Conservation (phyloP, 345 rosid genomes). For the Mercurialis annua region DNA sequence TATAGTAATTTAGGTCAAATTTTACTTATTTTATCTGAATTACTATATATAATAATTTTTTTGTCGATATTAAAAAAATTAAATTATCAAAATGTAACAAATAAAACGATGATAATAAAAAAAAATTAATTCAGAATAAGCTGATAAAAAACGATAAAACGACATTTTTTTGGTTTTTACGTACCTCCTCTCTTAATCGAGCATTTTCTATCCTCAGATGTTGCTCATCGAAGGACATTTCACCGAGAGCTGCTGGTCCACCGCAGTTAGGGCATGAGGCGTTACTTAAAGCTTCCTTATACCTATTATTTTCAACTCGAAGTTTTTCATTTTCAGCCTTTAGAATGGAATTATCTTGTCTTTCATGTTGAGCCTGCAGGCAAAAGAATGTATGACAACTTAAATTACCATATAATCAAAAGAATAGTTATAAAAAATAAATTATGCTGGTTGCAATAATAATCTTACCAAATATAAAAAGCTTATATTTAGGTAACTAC, state of each 20-base stretch:
- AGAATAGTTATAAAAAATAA: not conserved
- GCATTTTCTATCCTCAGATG: conserved; percentile 86
- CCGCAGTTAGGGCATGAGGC: conserved; percentile 93
- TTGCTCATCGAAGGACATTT: conserved; percentile 97
- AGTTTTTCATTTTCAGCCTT: conserved; percentile 89
- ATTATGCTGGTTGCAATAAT: not conserved
- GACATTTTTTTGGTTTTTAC: conserved; percentile 18
- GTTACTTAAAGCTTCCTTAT: conserved; percentile 68
- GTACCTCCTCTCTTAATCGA: conserved; percentile 94
- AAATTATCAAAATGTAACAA: too few species aligned
- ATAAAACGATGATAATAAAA: too few species aligned
- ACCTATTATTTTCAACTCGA: conserved; percentile 69
- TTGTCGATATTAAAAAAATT: too few species aligned
- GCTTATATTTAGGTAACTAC: not conserved
- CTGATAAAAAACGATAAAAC: not conserved
- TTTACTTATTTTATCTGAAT: too few species aligned
- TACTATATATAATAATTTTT: too few species aligned
- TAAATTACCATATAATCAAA: too few species aligned
- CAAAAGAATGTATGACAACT: not conserved
- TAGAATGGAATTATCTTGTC: conserved; percentile 68
- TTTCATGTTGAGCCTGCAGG: conserved; percentile 78
- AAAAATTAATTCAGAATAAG: too few species aligned
- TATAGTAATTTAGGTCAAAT: too few species aligned
- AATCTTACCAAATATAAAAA: not conserved
- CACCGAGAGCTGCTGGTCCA: conserved; percentile 77